Evolutionary conservation across 2,329 filamentous ascomycete genomes (phyloP).

Genomic region (Xylaria multiplex): DNA sequence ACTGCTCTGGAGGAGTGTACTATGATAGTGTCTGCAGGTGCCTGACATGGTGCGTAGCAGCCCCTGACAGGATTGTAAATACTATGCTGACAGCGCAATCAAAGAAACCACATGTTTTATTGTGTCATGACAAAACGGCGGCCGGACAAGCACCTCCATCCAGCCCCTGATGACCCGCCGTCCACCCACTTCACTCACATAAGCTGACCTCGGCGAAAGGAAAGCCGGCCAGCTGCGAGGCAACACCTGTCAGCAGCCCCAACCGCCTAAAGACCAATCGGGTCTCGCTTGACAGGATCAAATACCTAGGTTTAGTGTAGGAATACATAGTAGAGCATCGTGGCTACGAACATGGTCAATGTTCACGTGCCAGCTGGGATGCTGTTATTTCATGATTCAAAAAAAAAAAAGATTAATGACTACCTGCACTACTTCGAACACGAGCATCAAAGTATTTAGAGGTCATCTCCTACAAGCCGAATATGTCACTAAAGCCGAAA

Average conservation of each 20-base stretch:
- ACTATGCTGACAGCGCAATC: neutral
- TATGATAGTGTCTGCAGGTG: neutral
- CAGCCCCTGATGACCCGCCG: neutral
- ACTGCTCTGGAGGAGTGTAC: neutral
- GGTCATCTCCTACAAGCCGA: neutral
- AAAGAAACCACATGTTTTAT: neutral
- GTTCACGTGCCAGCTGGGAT: neutral
- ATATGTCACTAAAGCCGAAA: neutral
- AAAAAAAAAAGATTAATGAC: too few relatives aligned
- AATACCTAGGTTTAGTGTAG: neutral
- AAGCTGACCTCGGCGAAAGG: conserved; percentile 15
- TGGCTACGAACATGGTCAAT: neutral
- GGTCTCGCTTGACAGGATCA: neutral
- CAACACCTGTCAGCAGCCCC: conserved; percentile 18
- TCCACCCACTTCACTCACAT: neutral
- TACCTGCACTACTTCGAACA: too few relatives aligned
- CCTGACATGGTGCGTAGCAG: neutral
- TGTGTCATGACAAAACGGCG: conserved; percentile 1
- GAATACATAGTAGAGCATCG: neutral
- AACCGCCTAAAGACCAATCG: neutral
- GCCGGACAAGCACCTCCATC: neutral
- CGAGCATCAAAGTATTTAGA: neutral
- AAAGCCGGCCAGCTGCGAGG: neutral
- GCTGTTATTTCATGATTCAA: conserved; percentile 3
- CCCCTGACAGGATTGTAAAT: conserved; percentile 8